These are phyloP conservation scores for Pythium utonaiense DNA, from an alignment of 352 stramenopile genomes.

Conservation along the genomic window DNA sequence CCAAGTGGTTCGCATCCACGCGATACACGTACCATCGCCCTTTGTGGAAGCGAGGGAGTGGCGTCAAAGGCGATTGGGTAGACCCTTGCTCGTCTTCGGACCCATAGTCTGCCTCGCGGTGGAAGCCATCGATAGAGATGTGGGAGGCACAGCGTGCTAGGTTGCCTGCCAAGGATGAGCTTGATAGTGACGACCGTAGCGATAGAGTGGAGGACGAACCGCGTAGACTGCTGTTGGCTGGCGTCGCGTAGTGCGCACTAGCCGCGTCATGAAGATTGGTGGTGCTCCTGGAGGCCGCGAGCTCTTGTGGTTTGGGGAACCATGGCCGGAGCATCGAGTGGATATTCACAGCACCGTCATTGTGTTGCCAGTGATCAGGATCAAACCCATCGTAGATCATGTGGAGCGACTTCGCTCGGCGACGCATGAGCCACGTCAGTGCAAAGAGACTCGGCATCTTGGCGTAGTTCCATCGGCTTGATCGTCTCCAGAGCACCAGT, in stretches of 20 bases:
- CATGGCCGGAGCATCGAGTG: conserved; percentile 63
- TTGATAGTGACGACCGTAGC: conserved; percentile 35
- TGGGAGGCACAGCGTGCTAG: conserved; percentile 57
- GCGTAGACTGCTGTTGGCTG: background rate
- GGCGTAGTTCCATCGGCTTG: conserved; percentile 24
- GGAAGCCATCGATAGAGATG: conserved; percentile 70
- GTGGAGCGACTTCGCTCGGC: conserved; percentile 38
- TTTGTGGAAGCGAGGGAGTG: conserved; percentile 37
- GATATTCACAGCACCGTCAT: conserved; percentile 76
- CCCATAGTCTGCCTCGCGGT: conserved; percentile 34
- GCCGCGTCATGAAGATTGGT: conserved; percentile 20
- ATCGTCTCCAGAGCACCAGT: conserved; percentile 11
- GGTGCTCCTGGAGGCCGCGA: conserved; percentile 13
- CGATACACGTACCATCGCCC: conserved; percentile 80
- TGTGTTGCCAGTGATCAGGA: conserved; percentile 58
- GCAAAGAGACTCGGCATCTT: conserved; percentile 61
- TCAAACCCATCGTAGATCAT: conserved; percentile 66
- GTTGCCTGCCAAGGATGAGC: conserved; percentile 24
- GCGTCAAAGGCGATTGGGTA: background rate
- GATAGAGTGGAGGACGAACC: conserved; percentile 29
- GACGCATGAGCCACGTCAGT: conserved; percentile 63
- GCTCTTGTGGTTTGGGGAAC: conserved; percentile 50
- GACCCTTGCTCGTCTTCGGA: conserved; percentile 9
- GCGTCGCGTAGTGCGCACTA: conserved; percentile 8
- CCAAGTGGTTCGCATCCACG: conserved; percentile 71